Evolutionary conservation across 805 yeast species (phyloP).

Genomic region (Clavispora vitiphila): DNA sequence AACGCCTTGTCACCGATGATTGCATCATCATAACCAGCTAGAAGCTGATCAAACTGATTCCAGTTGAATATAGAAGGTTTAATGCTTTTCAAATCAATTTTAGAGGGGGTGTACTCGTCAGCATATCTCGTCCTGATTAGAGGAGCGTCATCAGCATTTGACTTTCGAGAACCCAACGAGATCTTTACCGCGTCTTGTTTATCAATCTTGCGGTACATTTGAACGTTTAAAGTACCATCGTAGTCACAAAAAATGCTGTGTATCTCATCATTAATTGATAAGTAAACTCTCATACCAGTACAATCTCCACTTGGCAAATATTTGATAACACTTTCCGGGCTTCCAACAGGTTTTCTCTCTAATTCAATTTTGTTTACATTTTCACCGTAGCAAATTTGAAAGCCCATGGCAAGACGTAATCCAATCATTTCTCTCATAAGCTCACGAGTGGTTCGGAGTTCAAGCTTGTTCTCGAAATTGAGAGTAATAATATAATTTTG

Average conservation of each 20-base stretch:
- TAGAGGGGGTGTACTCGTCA: slow-evolving; percentile 53
- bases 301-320: slow-evolving; percentile 46
- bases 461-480: slow-evolving; percentile 51
- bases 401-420: slow-evolving; percentile 76
- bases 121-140: slow-evolving; percentile 77
- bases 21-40: slow-evolving; percentile 88
- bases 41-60: slow-evolving; percentile 84
- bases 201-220: slow-evolving; percentile 46
- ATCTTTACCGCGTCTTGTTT: slow-evolving; percentile 6
- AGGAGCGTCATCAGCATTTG: slow-evolving; percentile 17
- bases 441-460: slow-evolving; percentile 48
- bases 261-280: slow-evolving; percentile 76
- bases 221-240: slow-evolving; percentile 72
- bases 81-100: slow-evolving; percentile 50
- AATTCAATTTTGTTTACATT: slow-evolving; percentile 62
- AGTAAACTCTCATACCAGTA: slow-evolving; percentile 60
- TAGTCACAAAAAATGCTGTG: slow-evolving; percentile 76
- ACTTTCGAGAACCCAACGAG: slow-evolving; percentile 10
- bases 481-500: slow-evolving; percentile 78
- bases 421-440: slow-evolving; percentile 85
- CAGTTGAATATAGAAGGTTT: slow-evolving; percentile 64
- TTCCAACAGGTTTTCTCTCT: slow-evolving; percentile 49
- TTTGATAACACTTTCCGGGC: slow-evolving; percentile 50
- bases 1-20: slow-evolving; percentile 49
- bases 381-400: slow-evolving; percentile 80